A percentile compares a stretch with the other conserved stretches of the same genome.
phyloP scores from a whole-genome alignment of 2,329 filamentous ascomycete genomes.

The Alternaria alternata region DNA sequence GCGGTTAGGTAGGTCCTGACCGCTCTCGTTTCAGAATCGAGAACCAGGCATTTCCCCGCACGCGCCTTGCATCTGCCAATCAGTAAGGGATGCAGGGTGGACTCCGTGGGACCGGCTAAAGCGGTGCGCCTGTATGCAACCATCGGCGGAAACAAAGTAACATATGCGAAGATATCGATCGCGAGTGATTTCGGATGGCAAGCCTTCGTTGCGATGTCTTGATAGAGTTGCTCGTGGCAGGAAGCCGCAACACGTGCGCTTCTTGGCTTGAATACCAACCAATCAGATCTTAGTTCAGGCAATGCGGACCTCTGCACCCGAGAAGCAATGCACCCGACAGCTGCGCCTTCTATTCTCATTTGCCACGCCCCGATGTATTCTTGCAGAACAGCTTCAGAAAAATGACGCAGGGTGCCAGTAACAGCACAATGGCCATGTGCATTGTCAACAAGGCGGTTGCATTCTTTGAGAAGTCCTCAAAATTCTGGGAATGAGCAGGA shows the following conservation, averaged over 20 bases:
- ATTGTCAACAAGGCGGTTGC: constrained; percentile 10
- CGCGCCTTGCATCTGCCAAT: constrained; percentile 12
- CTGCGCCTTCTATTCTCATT: neutral
- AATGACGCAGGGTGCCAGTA: constrained; percentile 8
- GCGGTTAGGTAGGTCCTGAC: constrained; percentile 12
- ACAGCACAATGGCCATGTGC: constrained; percentile 5
- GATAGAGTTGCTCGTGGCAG: constrained; percentile 6
- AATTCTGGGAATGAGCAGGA: neutral
- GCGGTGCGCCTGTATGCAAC: constrained; percentile 3
- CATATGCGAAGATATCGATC: neutral
- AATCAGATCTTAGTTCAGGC: constrained; percentile 11
- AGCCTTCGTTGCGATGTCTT: neutral
- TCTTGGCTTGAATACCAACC: neutral
- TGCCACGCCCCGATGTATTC: neutral
- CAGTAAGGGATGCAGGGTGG: constrained; percentile 3
- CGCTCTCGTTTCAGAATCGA: constrained; percentile 17
- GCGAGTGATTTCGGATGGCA: neutral
- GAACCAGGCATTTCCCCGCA: constrained; percentile 20
- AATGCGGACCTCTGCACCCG: constrained; percentile 5
- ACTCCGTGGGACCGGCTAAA: constrained; percentile 13
- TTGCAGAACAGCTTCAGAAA: neutral
- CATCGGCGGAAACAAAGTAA: neutral
- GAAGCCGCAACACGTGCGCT: constrained; percentile 2
- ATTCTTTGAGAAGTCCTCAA: neutral
- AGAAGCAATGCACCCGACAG: constrained; percentile 12